A percentile compares a stretch with the other conserved stretches of the same genome.
These are phyloP conservation scores for Coemansia furcata DNA, from an alignment of 192 early-diverging fungal species.

Conservation along the genomic window DNA sequence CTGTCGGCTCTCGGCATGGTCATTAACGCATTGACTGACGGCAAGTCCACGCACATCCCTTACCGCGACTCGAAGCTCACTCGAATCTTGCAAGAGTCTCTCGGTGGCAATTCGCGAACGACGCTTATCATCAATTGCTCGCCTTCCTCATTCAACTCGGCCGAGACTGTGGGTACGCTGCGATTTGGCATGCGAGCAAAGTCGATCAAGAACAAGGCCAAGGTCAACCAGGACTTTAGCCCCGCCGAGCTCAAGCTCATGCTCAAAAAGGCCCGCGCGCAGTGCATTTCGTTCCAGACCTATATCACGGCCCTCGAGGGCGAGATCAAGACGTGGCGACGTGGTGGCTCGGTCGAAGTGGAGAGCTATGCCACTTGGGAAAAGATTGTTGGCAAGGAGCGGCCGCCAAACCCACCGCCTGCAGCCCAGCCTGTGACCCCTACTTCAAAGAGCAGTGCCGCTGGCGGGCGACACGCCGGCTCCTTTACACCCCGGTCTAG, in stretches of 20 bases:
- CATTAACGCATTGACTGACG: conserved; percentile 97
- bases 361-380: conserved; percentile 57
- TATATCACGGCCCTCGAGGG: conserved; percentile 84
- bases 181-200: conserved; percentile 99
- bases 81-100: conserved; percentile 98
- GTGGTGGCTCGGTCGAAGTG: conserved; percentile 66
- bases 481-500: conserved; percentile 32
- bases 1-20: conserved; percentile 98
- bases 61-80: conserved; percentile 99
- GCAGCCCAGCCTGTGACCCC: conserved; percentile 20
- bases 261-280: conserved; percentile 85
- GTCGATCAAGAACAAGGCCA: conserved; percentile 99
- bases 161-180: conserved; percentile 90
- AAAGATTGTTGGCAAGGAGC: conserved; percentile 29
- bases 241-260: conserved; percentile 92
- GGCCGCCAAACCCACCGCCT: conserved; percentile 7
- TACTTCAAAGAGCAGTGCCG: conserved; percentile 20
- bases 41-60: conserved; percentile 97
- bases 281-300: conserved; percentile 76
- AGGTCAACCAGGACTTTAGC: conserved; percentile 95
- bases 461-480: conserved; percentile 18
- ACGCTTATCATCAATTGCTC: conserved; percentile 99
- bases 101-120: conserved; percentile 99
- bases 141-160: conserved; percentile 95
- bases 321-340: conserved; percentile 88